Evolutionary conservation across 2,329 filamentous ascomycete genomes (phyloP), one percentile per base, ranked within the genome.

Genomic region (Fusarium staphyleae): DNA sequence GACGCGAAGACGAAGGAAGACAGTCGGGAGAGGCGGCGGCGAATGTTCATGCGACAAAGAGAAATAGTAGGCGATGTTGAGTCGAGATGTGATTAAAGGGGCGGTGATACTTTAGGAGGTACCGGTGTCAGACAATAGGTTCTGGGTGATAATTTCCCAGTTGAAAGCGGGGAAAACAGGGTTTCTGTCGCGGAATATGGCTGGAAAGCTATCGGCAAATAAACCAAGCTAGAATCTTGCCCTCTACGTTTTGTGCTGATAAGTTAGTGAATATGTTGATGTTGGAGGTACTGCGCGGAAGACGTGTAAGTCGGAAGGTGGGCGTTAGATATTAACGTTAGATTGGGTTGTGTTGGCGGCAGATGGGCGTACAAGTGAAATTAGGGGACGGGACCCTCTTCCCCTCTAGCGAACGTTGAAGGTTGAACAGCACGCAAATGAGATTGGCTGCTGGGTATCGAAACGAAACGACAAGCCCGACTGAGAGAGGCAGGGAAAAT

Each of bases 251-350:
- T 62, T 35, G 33, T 11, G n/a, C n/a, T 34, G 8, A 8, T 30
- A 24, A 36, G 18, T 29, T 35, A 22, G 54, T 48, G 35, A 55
- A 50, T 19, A 48, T 24, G 57, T 15, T 34, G 39, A 28, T 43
- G 37, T 35, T 55, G 30, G 54, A 45, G 45, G 33, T 46, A 32
- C 43, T 46, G 49, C 49, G 52, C 35, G 15, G 28, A 48, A 33
- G 41, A 62, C 58, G 58, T 62, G 54, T 62, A 62, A 62, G 58
- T 62, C 58, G 48, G 58, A 59, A 62, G 58, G 58, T 62, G 58
- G 58, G 54, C 42, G 54, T 62, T 45, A 55, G 51, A 44, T 41
- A 46, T 62, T 24, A 9, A n/a, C n/a, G n/a, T n/a, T n/a, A n/a
- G n/a, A n/a, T n/a, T n/a, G n/a, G 22, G 22, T 24, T 24, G 22